Conservation (phyloP, 169 alveolate genomes). For the Plasmodium gonderi region DNA sequence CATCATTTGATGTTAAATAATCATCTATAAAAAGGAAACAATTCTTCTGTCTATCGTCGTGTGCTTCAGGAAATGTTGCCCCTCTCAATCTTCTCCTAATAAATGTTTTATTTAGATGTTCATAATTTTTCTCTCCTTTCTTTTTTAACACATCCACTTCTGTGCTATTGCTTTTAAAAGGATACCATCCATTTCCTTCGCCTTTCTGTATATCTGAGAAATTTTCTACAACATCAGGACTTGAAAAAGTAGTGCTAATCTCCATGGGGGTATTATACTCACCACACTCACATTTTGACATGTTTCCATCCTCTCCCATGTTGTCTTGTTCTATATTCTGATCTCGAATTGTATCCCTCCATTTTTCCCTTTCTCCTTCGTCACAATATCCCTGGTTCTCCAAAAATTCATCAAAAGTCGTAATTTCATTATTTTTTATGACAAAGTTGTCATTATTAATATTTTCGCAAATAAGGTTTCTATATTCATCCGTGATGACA, state of each 20-base stretch:
- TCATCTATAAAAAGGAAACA: constrained; percentile 73
- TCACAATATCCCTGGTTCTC: not conserved
- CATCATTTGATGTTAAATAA: constrained; percentile 59
- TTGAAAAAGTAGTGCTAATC: no score
- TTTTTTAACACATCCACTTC: not conserved
- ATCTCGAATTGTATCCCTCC: constrained; percentile 12
- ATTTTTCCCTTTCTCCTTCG: not conserved
- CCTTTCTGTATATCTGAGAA: not conserved
- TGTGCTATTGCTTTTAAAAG: not conserved
- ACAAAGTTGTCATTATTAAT: constrained; percentile 67
- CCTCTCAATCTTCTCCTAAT: constrained; percentile 38
- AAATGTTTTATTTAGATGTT: not conserved
- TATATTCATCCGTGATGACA: constrained; percentile 13
- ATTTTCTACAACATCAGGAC: not conserved
- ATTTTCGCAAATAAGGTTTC: constrained; percentile 27
- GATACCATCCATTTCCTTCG: not conserved
- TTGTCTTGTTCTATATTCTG: no score
- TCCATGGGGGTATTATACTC: no score
- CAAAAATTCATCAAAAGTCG: constrained; percentile 33
- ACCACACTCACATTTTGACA: no score
- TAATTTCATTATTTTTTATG: constrained; percentile 54
- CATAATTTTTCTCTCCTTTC: not conserved
- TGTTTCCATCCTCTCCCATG: not conserved
- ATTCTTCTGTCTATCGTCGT: constrained; percentile 72
- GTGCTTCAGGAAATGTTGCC: constrained; percentile 70